Evolutionary conservation across 257 asterid genomes (phyloP).

Genomic region (Agastache rugosa): DNA sequence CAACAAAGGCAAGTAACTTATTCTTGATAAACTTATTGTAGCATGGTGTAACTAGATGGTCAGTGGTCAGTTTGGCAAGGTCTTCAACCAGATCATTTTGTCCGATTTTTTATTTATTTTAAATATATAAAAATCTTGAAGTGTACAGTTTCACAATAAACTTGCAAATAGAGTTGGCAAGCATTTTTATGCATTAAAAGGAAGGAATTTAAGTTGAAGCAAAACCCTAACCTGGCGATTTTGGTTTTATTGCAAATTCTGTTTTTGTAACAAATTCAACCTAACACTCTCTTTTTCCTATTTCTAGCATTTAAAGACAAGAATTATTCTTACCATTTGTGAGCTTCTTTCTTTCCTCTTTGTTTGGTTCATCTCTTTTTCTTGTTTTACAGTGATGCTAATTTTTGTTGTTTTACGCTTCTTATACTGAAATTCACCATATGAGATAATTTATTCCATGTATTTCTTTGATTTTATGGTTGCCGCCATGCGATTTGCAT

Average conservation of each 20-base stretch:
- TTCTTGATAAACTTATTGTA: constrained; percentile 30
- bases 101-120: constrained; percentile 11
- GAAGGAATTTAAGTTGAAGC: not conserved
- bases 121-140: constrained; percentile 8
- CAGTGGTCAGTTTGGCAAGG: constrained; percentile 27
- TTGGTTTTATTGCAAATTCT: not conserved
- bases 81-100: not conserved
- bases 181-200: constrained; percentile 10
- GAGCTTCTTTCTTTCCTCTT: not conserved
- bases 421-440: too few relatives aligned
- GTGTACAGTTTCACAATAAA: constrained; percentile 32
- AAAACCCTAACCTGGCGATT: constrained; percentile 10
- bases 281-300: too few relatives aligned
- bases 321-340: too few relatives aligned
- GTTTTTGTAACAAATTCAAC: not conserved
- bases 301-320: too few relatives aligned
- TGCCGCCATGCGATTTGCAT: too few relatives aligned
- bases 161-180: constrained; percentile 26
- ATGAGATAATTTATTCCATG: too few relatives aligned
- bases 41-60: constrained; percentile 34
- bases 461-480: too few relatives aligned
- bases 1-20: constrained; percentile 21
- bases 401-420: too few relatives aligned
- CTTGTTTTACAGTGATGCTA: not conserved
- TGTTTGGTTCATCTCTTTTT: too few relatives aligned